Percentiles rank a stretch among this genome's conserved stretches.
phyloP scores from a whole-genome alignment of 345 rosid species.

The Stellera chamaejasme region DNA sequence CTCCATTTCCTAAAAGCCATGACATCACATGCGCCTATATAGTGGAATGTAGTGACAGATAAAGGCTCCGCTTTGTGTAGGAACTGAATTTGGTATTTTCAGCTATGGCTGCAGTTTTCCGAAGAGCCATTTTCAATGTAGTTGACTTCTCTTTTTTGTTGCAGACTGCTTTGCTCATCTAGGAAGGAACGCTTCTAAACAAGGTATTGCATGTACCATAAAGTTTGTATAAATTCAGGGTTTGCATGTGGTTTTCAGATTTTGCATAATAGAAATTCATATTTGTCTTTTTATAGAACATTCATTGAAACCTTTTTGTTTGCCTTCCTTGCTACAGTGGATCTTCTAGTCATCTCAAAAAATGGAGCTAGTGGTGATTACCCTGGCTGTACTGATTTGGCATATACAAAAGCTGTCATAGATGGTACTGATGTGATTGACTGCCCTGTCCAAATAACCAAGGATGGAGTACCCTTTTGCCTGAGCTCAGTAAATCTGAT shows the following conservation, averaged over 20 bases:
- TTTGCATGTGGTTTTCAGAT: neutral
- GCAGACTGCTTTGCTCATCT: slow-evolving; percentile 76
- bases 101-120: neutral
- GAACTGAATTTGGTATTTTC: neutral
- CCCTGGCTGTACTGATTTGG: slow-evolving; percentile 79
- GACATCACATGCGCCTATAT: too few relatives aligned
- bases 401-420: slow-evolving; percentile 59
- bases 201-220: slow-evolving; percentile 34
- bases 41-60: too few relatives aligned
- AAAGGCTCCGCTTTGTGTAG: too few relatives aligned
- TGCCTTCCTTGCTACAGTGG: slow-evolving; percentile 26
- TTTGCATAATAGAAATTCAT: neutral
- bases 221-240: neutral
- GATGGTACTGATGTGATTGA: slow-evolving; percentile 73
- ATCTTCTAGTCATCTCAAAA: slow-evolving; percentile 48
- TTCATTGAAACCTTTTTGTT: slow-evolving; percentile 4
- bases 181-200: slow-evolving; percentile 43
- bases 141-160: slow-evolving; percentile 21
- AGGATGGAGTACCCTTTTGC: slow-evolving; percentile 69
- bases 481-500: slow-evolving; percentile 51
- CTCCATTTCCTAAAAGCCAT: too few relatives aligned
- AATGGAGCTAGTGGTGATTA: slow-evolving; percentile 93
- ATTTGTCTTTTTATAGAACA: slow-evolving; percentile 3
- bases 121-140: neutral
- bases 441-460: slow-evolving; percentile 82